Base-by-base conservation (phyloP, 495 filamentous ascomycete species). In the Xylaria palmicola region DNA sequence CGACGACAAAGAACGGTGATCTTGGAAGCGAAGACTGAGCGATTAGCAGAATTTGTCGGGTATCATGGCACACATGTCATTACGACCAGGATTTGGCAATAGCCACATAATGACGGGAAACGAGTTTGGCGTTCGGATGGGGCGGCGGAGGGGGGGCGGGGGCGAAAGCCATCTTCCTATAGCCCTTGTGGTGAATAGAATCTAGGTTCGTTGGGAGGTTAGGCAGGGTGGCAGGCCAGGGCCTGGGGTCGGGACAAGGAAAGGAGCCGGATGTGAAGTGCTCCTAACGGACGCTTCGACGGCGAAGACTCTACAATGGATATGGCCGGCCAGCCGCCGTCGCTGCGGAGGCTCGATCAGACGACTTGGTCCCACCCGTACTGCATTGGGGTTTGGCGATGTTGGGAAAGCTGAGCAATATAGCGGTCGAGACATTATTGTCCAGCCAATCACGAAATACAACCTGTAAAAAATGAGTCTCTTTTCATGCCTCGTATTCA, bases 1-100 rank as follows among this genome's bases (percentile, higher is more conserved):
- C 74, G 1, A 62, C 65, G 10, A 52, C 75, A 4, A 81, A 77
- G 64, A 41, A 63, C 15, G 66, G 62, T 0, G 64, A 61, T 37
- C 37, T 53, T 13, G 69, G 63, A 30, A 43, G 57, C 3, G 62
- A 67, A 26, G 54, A 65, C 24, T 63, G 64, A 60, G 61, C 58
- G 4, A 58, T 62, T 48, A 58, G 68, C 19, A 56, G 34, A 43
- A 65, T 57, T 63, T 60, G 49, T 62, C 40, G 17, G 40, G 49
- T 36, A 36, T 15, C 29, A 54, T 47, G 20, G 5, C 41, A 51
- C 27, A 9, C 30, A 55, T 48, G 41, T 15, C 59, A 32, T 40
- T n/a, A 27, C 40, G 32, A 61, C 40, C 20, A 29, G 39, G 59
- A 40, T 32, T 40, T 40, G n/a, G 47, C 41, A 13, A 39, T 48